Evolutionary conservation across 768 basidiomycete genomes (phyloP), one percentile per base, ranked within the genome.

Genomic region (Pholiota molesta): DNA sequence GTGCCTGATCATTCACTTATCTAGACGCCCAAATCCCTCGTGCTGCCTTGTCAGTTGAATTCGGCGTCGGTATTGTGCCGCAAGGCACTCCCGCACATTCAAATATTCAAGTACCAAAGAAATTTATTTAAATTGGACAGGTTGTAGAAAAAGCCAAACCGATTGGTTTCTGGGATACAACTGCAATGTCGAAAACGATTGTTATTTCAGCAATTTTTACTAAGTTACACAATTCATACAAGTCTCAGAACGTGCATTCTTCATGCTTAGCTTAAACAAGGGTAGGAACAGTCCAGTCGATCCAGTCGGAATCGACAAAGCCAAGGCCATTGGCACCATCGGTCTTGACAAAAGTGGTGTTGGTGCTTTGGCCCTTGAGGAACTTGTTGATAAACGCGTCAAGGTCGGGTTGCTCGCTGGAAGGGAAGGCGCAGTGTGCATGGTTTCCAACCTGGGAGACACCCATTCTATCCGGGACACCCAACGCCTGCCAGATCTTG

Each of bases 321-420:
- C 75, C 74, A 35, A 75, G 70, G 57, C 75, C 74, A 68, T 78
- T 74, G 10, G 73, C 69, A 17, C 77, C 77, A 65, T 84, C 82
- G 1, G 81, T 82, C 64, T 73, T 73, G 60, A 80, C 69, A 62
- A 80, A 75, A 65, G 73, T 78, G 10, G 85, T 86, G 73, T 78
- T 84, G 17, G 78, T 75, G 33, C 71, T 68, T 71, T 84, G 77
- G 28, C 73, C 79, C 53, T 82, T 74, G 69, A 87, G 70, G 74
- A 86, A 87, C 66, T 80, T 81, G 73, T 83, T 77, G 66, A 87
- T 71, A 70, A 85, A 87, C 13, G 84, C 84, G 61, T 76, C 77
- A 58, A 87, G 73, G 42, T 80, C 75, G 1, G 73, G 68, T 55
- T 81, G 76, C 61, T 83, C 78, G 45, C 62, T 67, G 3, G 79